Percentiles rank a stretch among this genome's conserved stretches.
These are phyloP conservation scores for Erysimum cheiranthoides DNA, from an alignment of 345 rosid species.

Conservation along the genomic window DNA sequence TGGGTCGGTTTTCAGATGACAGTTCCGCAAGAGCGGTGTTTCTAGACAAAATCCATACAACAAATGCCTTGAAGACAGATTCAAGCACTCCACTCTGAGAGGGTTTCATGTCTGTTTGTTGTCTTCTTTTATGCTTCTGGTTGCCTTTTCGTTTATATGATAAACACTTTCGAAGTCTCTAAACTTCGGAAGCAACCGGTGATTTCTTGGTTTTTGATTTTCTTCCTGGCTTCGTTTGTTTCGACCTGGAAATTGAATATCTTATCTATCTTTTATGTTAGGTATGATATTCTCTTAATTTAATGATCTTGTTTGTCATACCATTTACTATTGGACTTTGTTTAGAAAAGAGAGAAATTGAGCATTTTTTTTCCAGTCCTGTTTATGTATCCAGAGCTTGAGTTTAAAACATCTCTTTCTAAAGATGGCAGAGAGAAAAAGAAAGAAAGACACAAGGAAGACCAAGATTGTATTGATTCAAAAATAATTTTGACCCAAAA, in stretches of 20 bases:
- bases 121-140: slow-evolving; percentile 11
- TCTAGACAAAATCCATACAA: slow-evolving; percentile 60
- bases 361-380: neutral
- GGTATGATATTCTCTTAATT: slow-evolving; percentile 1
- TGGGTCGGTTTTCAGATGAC: slow-evolving; percentile 80
- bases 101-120: slow-evolving; percentile 24
- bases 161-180: slow-evolving; percentile 10
- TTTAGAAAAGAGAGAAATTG: neutral
- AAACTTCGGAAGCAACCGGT: slow-evolving; percentile 25
- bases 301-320: neutral
- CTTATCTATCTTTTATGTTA: slow-evolving; percentile 11
- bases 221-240: slow-evolving; percentile 16
- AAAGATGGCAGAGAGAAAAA: neutral
- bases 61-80: slow-evolving; percentile 32
- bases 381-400: neutral
- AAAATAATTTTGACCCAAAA: slow-evolving; percentile 24
- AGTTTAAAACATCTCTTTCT: neutral
- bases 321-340: neutral
- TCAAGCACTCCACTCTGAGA: slow-evolving; percentile 30
- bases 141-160: neutral
- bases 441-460: neutral
- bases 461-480: slow-evolving; percentile 30
- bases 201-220: slow-evolving; percentile 27
- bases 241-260: neutral
- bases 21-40: slow-evolving; percentile 61